These are phyloP conservation scores for Evernia prunastri DNA, from an alignment of 495 filamentous ascomycete genomes.

Conservation along the genomic window DNA sequence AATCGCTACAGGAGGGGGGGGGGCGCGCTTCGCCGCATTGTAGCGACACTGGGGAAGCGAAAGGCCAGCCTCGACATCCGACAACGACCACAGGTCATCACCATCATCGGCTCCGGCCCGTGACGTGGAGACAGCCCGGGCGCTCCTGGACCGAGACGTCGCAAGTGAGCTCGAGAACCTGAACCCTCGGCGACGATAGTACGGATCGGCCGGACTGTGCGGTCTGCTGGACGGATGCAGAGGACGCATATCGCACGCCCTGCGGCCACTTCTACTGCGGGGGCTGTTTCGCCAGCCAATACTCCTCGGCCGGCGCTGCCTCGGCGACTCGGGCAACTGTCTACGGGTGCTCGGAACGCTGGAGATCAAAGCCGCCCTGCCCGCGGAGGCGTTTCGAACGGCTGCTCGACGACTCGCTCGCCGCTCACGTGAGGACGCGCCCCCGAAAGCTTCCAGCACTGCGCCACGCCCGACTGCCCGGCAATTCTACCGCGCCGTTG, in stretches of 20 bases:
- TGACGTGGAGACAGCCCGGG: background rate
- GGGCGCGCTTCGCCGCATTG: slow-evolving; percentile 13
- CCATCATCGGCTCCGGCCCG: background rate
- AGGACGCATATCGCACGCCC: slow-evolving; percentile 32
- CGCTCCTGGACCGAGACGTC: background rate
- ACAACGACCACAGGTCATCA: background rate
- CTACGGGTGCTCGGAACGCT: slow-evolving; percentile 26
- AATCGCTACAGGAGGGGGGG: slow-evolving; percentile 18
- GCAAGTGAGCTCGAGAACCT: background rate
- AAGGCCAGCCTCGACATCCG: slow-evolving; percentile 10
- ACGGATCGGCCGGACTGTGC: slow-evolving; percentile 29
- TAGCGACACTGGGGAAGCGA: slow-evolving; percentile 14
- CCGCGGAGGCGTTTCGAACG: slow-evolving; percentile 32
- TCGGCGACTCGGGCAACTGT: slow-evolving; percentile 29
- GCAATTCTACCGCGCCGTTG: slow-evolving; percentile 35
- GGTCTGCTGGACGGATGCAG: slow-evolving; percentile 37
- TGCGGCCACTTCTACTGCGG: slow-evolving; percentile 44
- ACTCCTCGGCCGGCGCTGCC: slow-evolving; percentile 31
- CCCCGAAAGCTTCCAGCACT: slow-evolving; percentile 34
- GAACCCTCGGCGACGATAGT: background rate
- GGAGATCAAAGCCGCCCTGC: slow-evolving; percentile 35
- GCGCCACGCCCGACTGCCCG: slow-evolving; percentile 38
- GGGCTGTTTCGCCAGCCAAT: slow-evolving; percentile 38
- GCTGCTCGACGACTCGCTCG: slow-evolving; percentile 35
- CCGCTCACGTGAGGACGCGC: slow-evolving; percentile 32